Conservation (phyloP, 2,329 filamentous ascomycete species). For the Immersiporthe knoxdaviesiana region DNA sequence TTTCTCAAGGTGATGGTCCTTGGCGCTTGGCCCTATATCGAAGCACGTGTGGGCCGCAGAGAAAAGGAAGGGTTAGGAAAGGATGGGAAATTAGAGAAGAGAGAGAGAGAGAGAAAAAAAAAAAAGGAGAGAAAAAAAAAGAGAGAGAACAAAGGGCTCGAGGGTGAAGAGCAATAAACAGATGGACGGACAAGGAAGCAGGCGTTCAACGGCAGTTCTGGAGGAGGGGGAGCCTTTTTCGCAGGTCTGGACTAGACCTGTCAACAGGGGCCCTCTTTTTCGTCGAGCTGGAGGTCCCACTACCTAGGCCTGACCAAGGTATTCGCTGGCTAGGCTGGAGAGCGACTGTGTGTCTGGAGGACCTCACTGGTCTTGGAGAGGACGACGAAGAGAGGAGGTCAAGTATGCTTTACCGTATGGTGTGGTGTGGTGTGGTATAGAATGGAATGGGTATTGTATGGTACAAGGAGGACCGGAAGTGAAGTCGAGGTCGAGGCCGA, state of each 20-base stretch:
- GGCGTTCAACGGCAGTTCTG: not conserved
- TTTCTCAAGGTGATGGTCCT: not conserved
- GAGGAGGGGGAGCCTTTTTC: not conserved
- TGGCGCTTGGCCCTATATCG: not conserved
- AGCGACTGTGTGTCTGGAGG: not conserved
- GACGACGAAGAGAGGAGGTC: not conserved
- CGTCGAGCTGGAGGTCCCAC: not conserved
- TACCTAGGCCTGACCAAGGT: not conserved
- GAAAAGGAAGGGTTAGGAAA: not conserved
- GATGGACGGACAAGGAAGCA: not conserved
- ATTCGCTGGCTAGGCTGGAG: not conserved
- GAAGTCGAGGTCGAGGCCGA: not conserved
- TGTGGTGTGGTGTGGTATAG: not conserved
- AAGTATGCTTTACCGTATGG: not conserved
- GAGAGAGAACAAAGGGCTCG: not conserved
- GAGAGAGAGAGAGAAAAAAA: no score
- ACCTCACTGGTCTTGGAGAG: not conserved
- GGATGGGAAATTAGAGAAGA: no score
- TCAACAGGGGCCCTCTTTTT: not conserved
- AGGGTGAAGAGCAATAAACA: not conserved
- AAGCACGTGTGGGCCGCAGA: not conserved
- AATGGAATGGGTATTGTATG: not conserved
- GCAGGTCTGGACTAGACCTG: constrained; percentile 4
- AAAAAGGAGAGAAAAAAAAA: not conserved
- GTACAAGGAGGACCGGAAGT: not conserved